Percentiles rank a stretch among this genome's conserved stretches.
Evolutionary conservation across 208 protist species (phyloP).

Genomic region (Crithidia sp.): DNA sequence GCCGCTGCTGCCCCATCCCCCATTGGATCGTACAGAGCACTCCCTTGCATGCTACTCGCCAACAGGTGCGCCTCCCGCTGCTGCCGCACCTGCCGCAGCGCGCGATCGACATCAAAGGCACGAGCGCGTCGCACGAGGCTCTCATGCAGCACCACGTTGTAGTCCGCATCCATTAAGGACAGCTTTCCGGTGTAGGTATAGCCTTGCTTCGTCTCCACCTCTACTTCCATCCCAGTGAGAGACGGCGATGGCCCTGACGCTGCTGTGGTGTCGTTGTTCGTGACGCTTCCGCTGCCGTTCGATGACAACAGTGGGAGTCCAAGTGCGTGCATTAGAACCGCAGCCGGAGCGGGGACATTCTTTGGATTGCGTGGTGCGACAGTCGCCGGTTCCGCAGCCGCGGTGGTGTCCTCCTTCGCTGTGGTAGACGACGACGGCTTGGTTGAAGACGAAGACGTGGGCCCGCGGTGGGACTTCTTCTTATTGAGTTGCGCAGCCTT

Average conservation of each 20-base stretch:
- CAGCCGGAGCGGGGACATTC: conserved; percentile 31
- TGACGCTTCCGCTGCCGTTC: not conserved
- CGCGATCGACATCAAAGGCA: conserved; percentile 65
- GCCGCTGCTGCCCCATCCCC: not conserved
- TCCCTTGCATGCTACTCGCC: conserved; percentile 22
- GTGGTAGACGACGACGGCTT: not conserved
- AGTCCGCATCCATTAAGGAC: conserved; percentile 64
- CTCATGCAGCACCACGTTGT: conserved; percentile 77
- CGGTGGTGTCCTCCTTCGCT: not conserved
- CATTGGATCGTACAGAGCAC: not conserved
- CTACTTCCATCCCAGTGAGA: conserved; percentile 43
- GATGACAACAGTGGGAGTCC: not conserved
- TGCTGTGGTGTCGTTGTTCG: not conserved
- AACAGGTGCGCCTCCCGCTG: conserved; percentile 25
- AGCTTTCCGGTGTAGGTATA: conserved; percentile 83
- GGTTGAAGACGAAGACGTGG: not conserved
- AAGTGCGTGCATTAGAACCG: conserved; percentile 33
- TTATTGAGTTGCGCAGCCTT: not conserved
- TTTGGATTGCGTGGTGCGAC: not conserved
- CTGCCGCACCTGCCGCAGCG: conserved; percentile 25
- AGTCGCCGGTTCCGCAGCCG: not conserved
- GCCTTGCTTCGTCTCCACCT: conserved; percentile 86
- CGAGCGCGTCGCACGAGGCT: conserved; percentile 64
- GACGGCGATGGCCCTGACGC: not conserved
- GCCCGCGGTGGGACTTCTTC: not conserved